phyloP scores from a whole-genome alignment of 345 rosid genomes.

The Salix brachista region DNA sequence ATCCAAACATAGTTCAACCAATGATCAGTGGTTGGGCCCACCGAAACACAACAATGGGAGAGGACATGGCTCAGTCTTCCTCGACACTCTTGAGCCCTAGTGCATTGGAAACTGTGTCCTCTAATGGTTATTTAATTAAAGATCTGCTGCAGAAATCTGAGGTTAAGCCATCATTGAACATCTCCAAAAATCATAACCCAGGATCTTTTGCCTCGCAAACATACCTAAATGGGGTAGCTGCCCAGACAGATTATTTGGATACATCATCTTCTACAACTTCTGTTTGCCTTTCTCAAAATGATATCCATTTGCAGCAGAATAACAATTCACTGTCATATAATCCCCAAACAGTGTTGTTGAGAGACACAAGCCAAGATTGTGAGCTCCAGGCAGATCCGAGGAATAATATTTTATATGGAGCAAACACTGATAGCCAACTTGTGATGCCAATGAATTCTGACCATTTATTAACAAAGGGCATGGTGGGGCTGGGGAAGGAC shows the following conservation, averaged over 20 bases:
- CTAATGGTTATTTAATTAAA: conserved; percentile 27
- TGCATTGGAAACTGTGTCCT: conserved; percentile 37
- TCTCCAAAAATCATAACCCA: conserved; percentile 48
- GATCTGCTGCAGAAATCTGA: conserved; percentile 49
- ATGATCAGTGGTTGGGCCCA: conserved; percentile 27
- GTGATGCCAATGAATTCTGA: conserved; percentile 39
- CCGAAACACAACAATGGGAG: conserved; percentile 31
- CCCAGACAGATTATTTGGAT: conserved; percentile 58
- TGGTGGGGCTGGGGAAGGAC: conserved; percentile 45
- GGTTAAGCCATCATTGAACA: conserved; percentile 49
- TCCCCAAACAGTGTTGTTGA: conserved; percentile 40
- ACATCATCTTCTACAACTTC: conserved; percentile 72
- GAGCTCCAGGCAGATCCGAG: conserved; percentile 48
- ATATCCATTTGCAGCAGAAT: conserved; percentile 47
- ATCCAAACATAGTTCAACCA: conserved; percentile 34
- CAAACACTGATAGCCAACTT: conserved; percentile 33
- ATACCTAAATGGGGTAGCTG: conserved; percentile 37
- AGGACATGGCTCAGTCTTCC: conserved; percentile 49
- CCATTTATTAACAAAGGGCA: conserved; percentile 33
- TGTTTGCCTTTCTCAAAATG: conserved; percentile 54
- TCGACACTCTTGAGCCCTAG: conserved; percentile 35
- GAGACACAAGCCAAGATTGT: conserved; percentile 49
- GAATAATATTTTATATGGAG: conserved; percentile 35
- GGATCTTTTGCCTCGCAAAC: conserved; percentile 39
- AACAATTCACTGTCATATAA: conserved; percentile 38